These are phyloP conservation scores for Talaromyces nanjingensis DNA, from an alignment of 495 filamentous ascomycete genomes.

Conservation along the genomic window DNA sequence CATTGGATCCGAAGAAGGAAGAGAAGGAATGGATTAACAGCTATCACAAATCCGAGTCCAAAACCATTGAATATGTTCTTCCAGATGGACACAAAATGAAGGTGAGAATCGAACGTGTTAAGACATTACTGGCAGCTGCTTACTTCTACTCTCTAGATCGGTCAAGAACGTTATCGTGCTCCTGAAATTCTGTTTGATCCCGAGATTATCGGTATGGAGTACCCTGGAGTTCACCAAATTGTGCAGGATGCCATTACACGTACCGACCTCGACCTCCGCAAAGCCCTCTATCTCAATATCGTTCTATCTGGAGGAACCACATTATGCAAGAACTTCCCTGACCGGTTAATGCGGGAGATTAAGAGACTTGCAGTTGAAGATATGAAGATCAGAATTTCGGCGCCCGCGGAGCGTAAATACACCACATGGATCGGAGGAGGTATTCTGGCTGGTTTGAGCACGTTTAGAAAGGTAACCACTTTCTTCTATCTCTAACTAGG, in stretches of 20 bases:
- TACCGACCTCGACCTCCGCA: constrained; percentile 95
- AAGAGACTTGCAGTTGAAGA: constrained; percentile 92
- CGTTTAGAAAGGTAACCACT: constrained; percentile 80
- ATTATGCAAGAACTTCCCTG: constrained; percentile 88
- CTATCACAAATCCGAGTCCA: constrained; percentile 49
- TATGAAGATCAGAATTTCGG: constrained; percentile 98
- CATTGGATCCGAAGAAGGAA: constrained; percentile 81
- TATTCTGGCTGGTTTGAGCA: constrained; percentile 93
- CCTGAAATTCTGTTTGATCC: constrained; percentile 98
- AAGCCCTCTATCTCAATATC: constrained; percentile 90
- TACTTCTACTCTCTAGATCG: constrained; percentile 48
- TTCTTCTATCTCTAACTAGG: background rate
- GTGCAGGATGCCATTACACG: constrained; percentile 93
- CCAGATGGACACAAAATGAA: constrained; percentile 91
- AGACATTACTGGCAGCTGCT: constrained; percentile 4
- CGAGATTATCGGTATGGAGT: constrained; percentile 94
- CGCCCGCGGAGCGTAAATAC: constrained; percentile 94
- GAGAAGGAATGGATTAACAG: constrained; percentile 86
- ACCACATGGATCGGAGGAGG: constrained; percentile 98
- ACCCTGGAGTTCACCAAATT: constrained; percentile 94
- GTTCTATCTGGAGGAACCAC: constrained; percentile 94
- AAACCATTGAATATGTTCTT: constrained; percentile 76
- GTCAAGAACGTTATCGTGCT: constrained; percentile 87
- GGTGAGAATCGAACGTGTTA: constrained; percentile 39
- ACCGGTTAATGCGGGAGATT: constrained; percentile 84